Conservation (phyloP, 176 grass and related monocot genomes). For the Olyra latifolia region DNA sequence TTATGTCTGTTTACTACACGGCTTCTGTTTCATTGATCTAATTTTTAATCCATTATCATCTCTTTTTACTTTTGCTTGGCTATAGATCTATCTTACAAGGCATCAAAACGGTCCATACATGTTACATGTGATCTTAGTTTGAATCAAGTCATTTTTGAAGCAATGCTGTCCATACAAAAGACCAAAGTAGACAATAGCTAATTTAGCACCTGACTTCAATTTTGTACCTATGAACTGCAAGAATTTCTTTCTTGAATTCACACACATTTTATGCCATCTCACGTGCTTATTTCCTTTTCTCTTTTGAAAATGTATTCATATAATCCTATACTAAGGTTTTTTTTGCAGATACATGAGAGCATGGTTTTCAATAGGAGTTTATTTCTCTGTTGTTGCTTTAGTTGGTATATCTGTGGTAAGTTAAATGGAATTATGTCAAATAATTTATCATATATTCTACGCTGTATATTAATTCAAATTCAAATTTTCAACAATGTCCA, state of each 20-base stretch:
- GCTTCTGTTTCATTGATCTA: background rate
- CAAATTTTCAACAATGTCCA: conserved; percentile 7
- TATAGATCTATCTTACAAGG: background rate
- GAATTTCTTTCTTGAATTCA: background rate
- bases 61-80: background rate
- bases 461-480: background rate
- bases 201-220: background rate
- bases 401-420: conserved; percentile 71
- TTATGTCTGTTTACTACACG: background rate
- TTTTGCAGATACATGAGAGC: conserved; percentile 53
- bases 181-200: background rate
- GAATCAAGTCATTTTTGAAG: conserved; percentile 6
- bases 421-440: conserved; percentile 8
- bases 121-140: background rate
- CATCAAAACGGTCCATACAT: background rate
- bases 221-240: background rate
- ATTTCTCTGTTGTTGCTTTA: conserved; percentile 61
- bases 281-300: conserved; percentile 2
- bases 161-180: background rate
- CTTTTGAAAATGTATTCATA: background rate
- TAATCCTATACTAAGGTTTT: background rate
- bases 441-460: conserved; percentile 26
- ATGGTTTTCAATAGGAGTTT: conserved; percentile 83
- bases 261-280: background rate
- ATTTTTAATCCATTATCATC: background rate